phyloP scores from a whole-genome alignment of 176 grass and related monocot genomes.

The Aechmea fasciata region DNA sequence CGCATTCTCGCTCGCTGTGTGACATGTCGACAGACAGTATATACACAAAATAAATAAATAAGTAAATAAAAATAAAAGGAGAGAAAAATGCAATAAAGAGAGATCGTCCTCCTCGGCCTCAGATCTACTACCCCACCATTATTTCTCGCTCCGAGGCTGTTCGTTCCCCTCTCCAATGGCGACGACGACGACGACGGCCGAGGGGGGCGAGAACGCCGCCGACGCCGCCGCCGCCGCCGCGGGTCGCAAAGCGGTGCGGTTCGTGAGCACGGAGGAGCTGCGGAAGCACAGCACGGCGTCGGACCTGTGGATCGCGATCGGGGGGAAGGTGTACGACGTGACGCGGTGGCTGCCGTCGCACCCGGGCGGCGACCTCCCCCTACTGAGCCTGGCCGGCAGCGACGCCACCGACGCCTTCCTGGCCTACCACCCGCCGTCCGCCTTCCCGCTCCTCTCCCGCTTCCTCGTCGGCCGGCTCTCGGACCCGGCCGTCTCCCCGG shows the following conservation, averaged over 20 bases:
- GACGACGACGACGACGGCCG: neutral
- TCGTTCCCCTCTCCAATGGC: neutral
- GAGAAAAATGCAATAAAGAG: neutral
- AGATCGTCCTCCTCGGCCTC: neutral
- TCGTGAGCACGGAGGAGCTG: constrained; percentile 57
- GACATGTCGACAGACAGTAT: too few relatives aligned
- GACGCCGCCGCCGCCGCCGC: neutral
- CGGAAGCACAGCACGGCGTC: constrained; percentile 25
- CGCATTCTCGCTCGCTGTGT: too few relatives aligned
- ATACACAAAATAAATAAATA: too few relatives aligned
- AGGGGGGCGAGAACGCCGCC: neutral
- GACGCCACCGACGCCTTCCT: constrained; percentile 78
- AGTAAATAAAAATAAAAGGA: neutral
- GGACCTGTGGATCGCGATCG: constrained; percentile 87
- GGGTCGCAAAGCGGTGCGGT: constrained; percentile 6
- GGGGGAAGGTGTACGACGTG: constrained; percentile 82
- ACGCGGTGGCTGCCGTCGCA: constrained; percentile 50
- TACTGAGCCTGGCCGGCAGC: constrained; percentile 59
- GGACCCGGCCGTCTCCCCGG: constrained; percentile 47
- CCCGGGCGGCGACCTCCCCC: constrained; percentile 62
- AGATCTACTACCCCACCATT: neutral
- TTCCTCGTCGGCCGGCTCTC: constrained; percentile 62
- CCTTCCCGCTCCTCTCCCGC: constrained; percentile 38
- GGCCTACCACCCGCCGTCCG: constrained; percentile 67
- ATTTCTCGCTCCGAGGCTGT: neutral